A percentile compares a stretch with the other conserved stretches of the same genome.
phyloP scores from a whole-genome alignment of 2,329 filamentous ascomycete species.

The Plenodomus tracheiphilus region DNA sequence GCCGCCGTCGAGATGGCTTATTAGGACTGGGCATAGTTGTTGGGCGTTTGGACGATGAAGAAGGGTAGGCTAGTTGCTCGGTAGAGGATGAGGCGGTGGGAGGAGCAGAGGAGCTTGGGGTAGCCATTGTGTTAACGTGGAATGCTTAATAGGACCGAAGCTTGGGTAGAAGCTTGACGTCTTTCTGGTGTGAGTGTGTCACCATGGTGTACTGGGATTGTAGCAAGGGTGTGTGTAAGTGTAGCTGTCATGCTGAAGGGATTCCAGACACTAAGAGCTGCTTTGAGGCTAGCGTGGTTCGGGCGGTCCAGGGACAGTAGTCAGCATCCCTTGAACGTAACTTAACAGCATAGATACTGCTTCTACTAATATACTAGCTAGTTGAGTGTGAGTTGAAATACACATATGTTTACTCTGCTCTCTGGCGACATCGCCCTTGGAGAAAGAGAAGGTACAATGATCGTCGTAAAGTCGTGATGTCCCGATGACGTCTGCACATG shows the following conservation, averaged over 20 bases:
- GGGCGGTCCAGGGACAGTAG: background rate
- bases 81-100: background rate
- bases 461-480: constrained; percentile 6
- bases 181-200: background rate
- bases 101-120: background rate
- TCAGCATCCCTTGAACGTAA: too few relatives aligned
- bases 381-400: too few relatives aligned
- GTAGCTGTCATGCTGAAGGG: background rate
- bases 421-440: too few relatives aligned
- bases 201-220: background rate
- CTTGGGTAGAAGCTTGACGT: background rate
- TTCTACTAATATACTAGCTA: too few relatives aligned
- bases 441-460: too few relatives aligned
- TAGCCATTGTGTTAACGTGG: background rate
- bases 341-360: too few relatives aligned
- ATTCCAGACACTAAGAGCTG: background rate
- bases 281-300: background rate
- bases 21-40: constrained; percentile 8
- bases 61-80: background rate
- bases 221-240: background rate
- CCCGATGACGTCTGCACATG: constrained; percentile 9
- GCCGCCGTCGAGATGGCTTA: constrained; percentile 8
- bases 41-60: background rate
- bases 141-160: background rate
- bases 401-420: too few relatives aligned